Evolutionary conservation across 257 asterid species (phyloP).

Genomic region (Misopates orontium): DNA sequence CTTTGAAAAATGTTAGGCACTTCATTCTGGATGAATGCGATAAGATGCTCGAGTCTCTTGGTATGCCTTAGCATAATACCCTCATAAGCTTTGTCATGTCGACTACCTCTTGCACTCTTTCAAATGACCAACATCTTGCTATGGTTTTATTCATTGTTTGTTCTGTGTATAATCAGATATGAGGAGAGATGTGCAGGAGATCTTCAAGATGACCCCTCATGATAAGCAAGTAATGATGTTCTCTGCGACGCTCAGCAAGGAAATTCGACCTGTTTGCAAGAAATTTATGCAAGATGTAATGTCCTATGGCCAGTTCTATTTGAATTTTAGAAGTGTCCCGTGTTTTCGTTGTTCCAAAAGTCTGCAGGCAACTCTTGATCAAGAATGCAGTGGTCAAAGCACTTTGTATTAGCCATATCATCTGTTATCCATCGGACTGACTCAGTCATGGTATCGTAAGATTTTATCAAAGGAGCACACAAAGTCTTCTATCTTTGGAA

Average conservation of each 20-base stretch:
- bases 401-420: constrained; percentile 42
- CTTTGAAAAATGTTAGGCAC: constrained; percentile 81
- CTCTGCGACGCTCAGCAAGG: constrained; percentile 85
- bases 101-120: not conserved
- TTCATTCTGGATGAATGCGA: constrained; percentile 90
- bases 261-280: constrained; percentile 88
- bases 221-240: constrained; percentile 97
- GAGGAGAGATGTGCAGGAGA: constrained; percentile 94
- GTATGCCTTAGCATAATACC: constrained; percentile 36
- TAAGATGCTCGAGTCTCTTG: constrained; percentile 94
- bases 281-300: constrained; percentile 90
- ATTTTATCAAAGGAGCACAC: constrained; percentile 25
- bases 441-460: constrained; percentile 30
- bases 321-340: constrained; percentile 48
- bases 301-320: constrained; percentile 42
- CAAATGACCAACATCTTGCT: not conserved
- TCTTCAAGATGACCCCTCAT: constrained; percentile 85
- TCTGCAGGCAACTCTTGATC: constrained; percentile 44
- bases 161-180: constrained; percentile 55
- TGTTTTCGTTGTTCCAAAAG: constrained; percentile 57
- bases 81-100: not conserved
- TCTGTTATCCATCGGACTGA: constrained; percentile 36
- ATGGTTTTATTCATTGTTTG: constrained; percentile 3
- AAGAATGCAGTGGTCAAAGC: constrained; percentile 54
- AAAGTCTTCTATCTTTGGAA: constrained; percentile 17